Base-by-base conservation (phyloP, 257 asterid genomes). In the Fraxinus excelsior region DNA sequence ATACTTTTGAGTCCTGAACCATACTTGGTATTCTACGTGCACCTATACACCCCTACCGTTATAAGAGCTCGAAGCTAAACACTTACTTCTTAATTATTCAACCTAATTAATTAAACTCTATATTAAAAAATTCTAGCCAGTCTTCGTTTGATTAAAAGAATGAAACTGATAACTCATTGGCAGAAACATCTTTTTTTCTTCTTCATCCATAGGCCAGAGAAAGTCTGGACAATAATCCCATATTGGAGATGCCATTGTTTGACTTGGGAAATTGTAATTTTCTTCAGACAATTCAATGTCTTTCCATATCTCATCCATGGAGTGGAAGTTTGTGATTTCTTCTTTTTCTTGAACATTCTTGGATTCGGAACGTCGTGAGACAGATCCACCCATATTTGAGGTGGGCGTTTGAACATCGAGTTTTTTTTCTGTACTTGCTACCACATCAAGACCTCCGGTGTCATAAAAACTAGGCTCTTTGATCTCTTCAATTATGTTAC, bases 301-400 rank as follows among this genome's bases (percentile, higher is more conserved):
- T 71, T 89, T 91, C 97, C 97, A 94, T 74, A 94, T 88, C 73
- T 94, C 97, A 78, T 94, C 98, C 92, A 90, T 83, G 21, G 67
- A 60, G 67, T 60, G 9, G 7, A 60, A 60, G 11, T 60, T 60
- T 23, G 67, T 25, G 32, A 0, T 23, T 21, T 60, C 67, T 60
- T 53, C 64, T n/a, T 23, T 21, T 1, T 60, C 67, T 60, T 60
- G 12, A 60, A 10, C 29, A 21, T 60, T 16, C 12, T 56, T 56
- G 1, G 26, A 56, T 56, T 56, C 65, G 0, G 65, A 19, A 25
- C 32, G 31, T 60, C 32, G 67, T 3, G 67, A 60, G 32, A 23
- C 32, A 23, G 16, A 11, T 60, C 16, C 16, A 10, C 23, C 16
- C 67, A 60, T 9, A 10, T 25, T 60, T 21, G 29, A 21, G 14